A percentile compares a stretch with the other conserved stretches of the same genome.
phyloP scores from a whole-genome alignment of 345 rosid genomes.

The Hevea brasiliensis region DNA sequence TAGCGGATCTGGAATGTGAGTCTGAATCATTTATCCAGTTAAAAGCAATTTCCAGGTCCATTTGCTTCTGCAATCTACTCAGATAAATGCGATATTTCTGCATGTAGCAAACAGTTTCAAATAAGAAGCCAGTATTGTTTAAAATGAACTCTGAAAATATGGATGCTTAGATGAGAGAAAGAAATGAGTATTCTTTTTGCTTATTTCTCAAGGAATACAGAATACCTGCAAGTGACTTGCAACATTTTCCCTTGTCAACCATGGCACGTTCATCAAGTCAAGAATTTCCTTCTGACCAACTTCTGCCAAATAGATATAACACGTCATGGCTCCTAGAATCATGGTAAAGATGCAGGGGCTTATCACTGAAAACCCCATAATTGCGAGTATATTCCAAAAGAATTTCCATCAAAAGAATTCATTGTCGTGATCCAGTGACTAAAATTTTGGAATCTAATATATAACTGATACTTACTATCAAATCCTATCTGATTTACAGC shows the following conservation, averaged over 20 bases:
- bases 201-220: slow-evolving; percentile 30
- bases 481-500: slow-evolving; percentile 89
- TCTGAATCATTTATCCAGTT: slow-evolving; percentile 50
- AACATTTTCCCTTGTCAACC: slow-evolving; percentile 91
- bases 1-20: no score
- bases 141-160: no score
- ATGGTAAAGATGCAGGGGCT: no score
- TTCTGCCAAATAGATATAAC: slow-evolving; percentile 60
- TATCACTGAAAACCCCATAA: no score
- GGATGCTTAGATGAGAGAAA: neutral
- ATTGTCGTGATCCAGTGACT: slow-evolving; percentile 6
- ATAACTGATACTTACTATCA: slow-evolving; percentile 69
- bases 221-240: slow-evolving; percentile 94
- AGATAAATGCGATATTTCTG: slow-evolving; percentile 96
- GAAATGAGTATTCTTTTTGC: neutral
- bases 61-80: slow-evolving; percentile 73
- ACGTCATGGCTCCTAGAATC: slow-evolving; percentile 33
- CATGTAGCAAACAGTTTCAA: slow-evolving; percentile 17
- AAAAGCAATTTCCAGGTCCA: slow-evolving; percentile 44
- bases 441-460: slow-evolving; percentile 12
- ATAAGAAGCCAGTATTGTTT: slow-evolving; percentile 3
- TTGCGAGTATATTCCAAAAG: no score
- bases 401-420: neutral
- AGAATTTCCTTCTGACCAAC: slow-evolving; percentile 95
- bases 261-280: slow-evolving; percentile 91